Base-by-base conservation (phyloP, 208 protist genomes). In the Crithidia bombi region DNA sequence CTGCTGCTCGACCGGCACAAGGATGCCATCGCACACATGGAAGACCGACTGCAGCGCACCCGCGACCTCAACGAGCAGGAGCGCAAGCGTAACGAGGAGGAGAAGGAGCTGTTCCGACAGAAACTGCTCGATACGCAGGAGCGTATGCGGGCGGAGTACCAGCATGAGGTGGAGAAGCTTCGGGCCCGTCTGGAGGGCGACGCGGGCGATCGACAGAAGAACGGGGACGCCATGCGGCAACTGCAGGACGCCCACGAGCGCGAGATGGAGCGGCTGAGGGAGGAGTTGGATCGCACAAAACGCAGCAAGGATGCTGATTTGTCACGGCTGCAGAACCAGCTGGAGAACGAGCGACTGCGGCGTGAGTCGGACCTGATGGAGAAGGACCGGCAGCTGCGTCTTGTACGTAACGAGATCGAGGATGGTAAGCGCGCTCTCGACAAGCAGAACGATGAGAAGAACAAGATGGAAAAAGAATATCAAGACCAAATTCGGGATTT, bases 401-500 rank as follows among this genome's bases (percentile, higher is more conserved):
- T 68, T 5, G 35, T 88, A 14, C 81, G 85, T 39, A 63, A 80
- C 50, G 86, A 94, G 56, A 47, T 85, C 32, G 70, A 66, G 33
- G 78, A 81, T 41, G 67, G 54, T 25, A 82, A 75, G 50, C 80
- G 80, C 2, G 55, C 82, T 28, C 15, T 82, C 17, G 57, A 81
- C 28, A 74, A 78, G 64, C 43, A 81, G 43, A 71, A 68, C 51
- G 54, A 70, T 5, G 84, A 94, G 52, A 78, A 82, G 50, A 67
- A 57, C 43, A 65, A 59, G 51, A 70, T 82, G 64, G 83, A 91
- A 61, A 74, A 75, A 25, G 73, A 89, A 61, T 84, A 86, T 41
- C 81, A 89, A 41, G 72, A 78, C n/a, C 86, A 92, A 49, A 81
- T 95, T 21, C 73, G 82, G 14, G 71, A 72, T 32, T 43, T 95